Conservation (phyloP, 306 rosid species). For the Trifolium fragiferum region DNA sequence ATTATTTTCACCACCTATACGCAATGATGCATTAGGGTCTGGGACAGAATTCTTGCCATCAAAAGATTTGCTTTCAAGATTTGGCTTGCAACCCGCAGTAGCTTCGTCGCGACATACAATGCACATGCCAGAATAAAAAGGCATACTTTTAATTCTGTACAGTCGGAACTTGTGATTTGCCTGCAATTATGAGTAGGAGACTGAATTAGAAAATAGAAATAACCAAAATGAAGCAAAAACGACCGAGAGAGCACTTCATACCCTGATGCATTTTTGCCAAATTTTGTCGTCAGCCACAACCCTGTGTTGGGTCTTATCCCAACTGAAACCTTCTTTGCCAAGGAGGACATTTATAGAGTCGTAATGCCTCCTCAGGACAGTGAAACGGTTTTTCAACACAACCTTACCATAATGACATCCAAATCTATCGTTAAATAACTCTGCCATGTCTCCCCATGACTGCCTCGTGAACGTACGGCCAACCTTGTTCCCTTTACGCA, state of each 20-base stretch:
- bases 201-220: conserved; percentile 25
- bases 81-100: conserved; percentile 38
- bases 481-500: conserved; percentile 56
- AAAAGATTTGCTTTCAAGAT: conserved; percentile 37
- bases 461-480: conserved; percentile 53
- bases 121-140: conserved; percentile 54
- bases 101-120: conserved; percentile 56
- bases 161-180: conserved; percentile 55
- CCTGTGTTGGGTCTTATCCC: conserved; percentile 55
- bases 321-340: conserved; percentile 54
- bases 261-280: conserved; percentile 59
- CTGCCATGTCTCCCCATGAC: conserved; percentile 59
- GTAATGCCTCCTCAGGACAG: conserved; percentile 57
- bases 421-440: conserved; percentile 52
- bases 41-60: conserved; percentile 30
- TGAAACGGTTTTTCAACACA: conserved; percentile 59
- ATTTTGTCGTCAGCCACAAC: conserved; percentile 57
- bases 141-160: conserved; percentile 53
- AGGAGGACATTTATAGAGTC: conserved; percentile 50
- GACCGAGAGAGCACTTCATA: conserved; percentile 27
- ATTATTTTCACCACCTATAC: conserved; percentile 34
- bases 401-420: conserved; percentile 47
- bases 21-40: conserved; percentile 37
- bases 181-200: conserved; percentile 43
- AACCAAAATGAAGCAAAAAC: not conserved